Evolutionary conservation across 108 stramenopile species (phyloP).

Genomic region (Discostella pseudostelligera): DNA sequence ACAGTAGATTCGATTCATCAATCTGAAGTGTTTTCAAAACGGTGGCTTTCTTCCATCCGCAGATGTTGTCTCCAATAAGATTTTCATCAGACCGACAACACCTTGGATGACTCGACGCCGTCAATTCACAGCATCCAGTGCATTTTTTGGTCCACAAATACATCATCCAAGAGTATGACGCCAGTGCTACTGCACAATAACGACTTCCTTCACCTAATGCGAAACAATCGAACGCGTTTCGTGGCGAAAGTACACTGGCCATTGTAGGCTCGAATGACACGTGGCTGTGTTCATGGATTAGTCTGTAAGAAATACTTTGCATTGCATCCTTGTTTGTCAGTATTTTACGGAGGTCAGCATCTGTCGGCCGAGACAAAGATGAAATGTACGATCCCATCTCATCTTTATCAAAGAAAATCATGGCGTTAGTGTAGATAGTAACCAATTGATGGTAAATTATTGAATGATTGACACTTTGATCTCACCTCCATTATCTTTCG

Average conservation of each 20-base stretch:
- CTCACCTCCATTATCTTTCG: no score
- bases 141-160: constrained; percentile 80
- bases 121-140: constrained; percentile 55
- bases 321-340: constrained; percentile 25
- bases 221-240: constrained; percentile 54
- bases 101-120: constrained; percentile 16
- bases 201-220: constrained; percentile 78
- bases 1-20: constrained; percentile 79
- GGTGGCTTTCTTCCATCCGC: constrained; percentile 69
- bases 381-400: no score
- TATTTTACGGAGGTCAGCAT: not conserved
- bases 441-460: no score
- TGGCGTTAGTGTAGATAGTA: no score
- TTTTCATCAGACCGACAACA: constrained; percentile 15
- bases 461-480: no score
- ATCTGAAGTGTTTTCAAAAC: constrained; percentile 71
- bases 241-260: constrained; percentile 45
- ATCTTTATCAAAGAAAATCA: no score
- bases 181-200: constrained; percentile 73
- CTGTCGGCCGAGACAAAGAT: no score
- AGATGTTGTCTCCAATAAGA: constrained; percentile 61
- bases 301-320: constrained; percentile 21
- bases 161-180: constrained; percentile 89
- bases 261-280: constrained; percentile 26
- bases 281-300: constrained; percentile 8